A percentile compares a stretch with the other conserved stretches of the same genome.
Evolutionary conservation across 106 monocot species (phyloP).

Genomic region (Xerophyta viscosa): DNA sequence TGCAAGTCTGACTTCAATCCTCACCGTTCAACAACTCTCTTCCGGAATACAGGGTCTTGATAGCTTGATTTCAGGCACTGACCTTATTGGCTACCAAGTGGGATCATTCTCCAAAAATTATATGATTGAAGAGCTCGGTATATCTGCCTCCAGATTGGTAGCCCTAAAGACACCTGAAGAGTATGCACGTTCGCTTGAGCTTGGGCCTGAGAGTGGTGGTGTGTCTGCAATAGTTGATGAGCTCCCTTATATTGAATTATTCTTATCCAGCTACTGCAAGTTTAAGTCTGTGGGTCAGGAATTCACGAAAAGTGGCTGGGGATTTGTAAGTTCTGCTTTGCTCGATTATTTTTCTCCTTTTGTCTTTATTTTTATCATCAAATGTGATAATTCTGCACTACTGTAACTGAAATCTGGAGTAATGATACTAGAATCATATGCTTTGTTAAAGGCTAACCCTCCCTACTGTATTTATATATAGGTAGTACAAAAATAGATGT

Average conservation of each 20-base stretch:
- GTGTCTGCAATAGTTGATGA: conserved; percentile 89
- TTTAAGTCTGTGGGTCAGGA: conserved; percentile 67
- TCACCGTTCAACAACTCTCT: conserved; percentile 85
- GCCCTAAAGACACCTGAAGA: conserved; percentile 54
- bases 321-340: conserved; percentile 96
- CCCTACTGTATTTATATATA: too few species aligned
- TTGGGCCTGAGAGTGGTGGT: conserved; percentile 60
- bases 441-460: too few species aligned
- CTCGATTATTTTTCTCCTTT: too few species aligned
- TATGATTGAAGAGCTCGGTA: conserved; percentile 56
- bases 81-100: conserved; percentile 68
- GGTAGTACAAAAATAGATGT: too few species aligned
- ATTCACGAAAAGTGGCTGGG: conserved; percentile 92
- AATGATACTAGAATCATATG: too few species aligned
- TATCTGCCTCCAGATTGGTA: conserved; percentile 59
- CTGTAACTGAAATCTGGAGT: too few species aligned
- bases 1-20: conserved; percentile 87
- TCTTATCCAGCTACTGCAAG: conserved; percentile 66
- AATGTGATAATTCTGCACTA: too few species aligned
- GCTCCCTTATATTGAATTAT: conserved; percentile 66
- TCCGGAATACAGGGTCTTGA: conserved; percentile 65
- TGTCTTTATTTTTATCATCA: too few species aligned
- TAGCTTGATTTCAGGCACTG: conserved; percentile 52
- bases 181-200: conserved; percentile 53
- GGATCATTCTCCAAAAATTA: conserved; percentile 74